Evolutionary conservation across 2,329 filamentous ascomycete genomes (phyloP), one percentile per base, ranked within the genome.

Genomic region (Beauveria sp.): DNA sequence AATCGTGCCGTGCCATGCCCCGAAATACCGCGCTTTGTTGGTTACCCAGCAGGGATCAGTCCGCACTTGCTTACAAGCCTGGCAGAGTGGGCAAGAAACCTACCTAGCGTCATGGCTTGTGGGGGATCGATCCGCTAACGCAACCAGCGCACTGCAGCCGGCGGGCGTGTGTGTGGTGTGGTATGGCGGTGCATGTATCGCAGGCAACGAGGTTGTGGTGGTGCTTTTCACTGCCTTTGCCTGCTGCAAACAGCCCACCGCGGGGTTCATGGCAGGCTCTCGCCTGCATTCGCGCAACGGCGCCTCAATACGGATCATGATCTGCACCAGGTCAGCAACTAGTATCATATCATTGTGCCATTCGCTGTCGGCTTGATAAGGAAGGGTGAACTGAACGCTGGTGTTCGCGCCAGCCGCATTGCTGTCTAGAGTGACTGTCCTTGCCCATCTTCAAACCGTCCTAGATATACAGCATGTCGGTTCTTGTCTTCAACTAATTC

Each of bases 121-220:
- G 55, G 40, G 38, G 49, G 57, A 49, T 60, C 49, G 57, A 53
- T 60, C 57, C 49, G 57, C 49, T 60, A 52, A 60, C 57, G 57
- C 57, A 42, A 5, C 40, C 57, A 53, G 47, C 24, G 38, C 20
- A 38, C 38, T 38, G 57, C 47, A 58, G 42, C 28, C 22, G 22
- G 55, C 45, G 9, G 45, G 42, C 28, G 10, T 38, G n/a, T 24
- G 16, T 28, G 22, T 24, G 40, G 24, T 46, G 16, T 30, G 53
- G 18, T 10, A 34, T 34, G 30, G 12, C 30, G 30, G 34, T 18
- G 26, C 26, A 54, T 53, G 51, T 16, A 38, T 38, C 16, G 30
- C 7, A 7, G 20, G 20, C 10, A 20, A 8, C 24, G 51, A 8
- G 8, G 12, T 45, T n/a, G n/a, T 26, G 5, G 10, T 57, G 43